These are phyloP conservation scores for Aspergillus baeticus DNA, from an alignment of 495 filamentous ascomycete genomes.

Conservation along the genomic window DNA sequence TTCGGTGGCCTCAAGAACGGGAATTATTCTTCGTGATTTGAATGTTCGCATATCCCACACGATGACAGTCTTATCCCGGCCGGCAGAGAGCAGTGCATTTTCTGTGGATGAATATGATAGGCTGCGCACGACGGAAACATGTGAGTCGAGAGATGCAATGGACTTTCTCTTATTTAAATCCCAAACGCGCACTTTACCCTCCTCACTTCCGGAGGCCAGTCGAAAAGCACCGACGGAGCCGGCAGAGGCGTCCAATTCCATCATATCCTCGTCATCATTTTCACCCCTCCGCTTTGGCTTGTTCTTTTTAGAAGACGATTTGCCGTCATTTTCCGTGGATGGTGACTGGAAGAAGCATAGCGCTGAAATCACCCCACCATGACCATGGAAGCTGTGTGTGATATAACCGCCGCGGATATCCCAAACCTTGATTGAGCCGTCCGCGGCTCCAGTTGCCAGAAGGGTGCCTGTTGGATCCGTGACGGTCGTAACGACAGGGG, in stretches of 20 bases:
- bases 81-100: slow-evolving; percentile 79
- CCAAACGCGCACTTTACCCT: slow-evolving; percentile 89
- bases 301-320: slow-evolving; percentile 30
- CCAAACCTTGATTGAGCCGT: slow-evolving; percentile 94
- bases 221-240: slow-evolving; percentile 59
- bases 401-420: slow-evolving; percentile 88
- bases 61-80: slow-evolving; percentile 90
- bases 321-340: slow-evolving; percentile 32
- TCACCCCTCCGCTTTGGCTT: slow-evolving; percentile 46
- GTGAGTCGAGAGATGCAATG: slow-evolving; percentile 77
- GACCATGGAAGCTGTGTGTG: slow-evolving; percentile 93
- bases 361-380: slow-evolving; percentile 85
- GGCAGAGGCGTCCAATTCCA: slow-evolving; percentile 33
- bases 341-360: slow-evolving; percentile 83
- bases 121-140: slow-evolving; percentile 86
- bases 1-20: slow-evolving; percentile 83
- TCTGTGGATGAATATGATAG: slow-evolving; percentile 75
- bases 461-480: slow-evolving; percentile 86
- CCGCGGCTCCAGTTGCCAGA: slow-evolving; percentile 85
- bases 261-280: slow-evolving; percentile 42
- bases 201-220: slow-evolving; percentile 87
- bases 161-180: slow-evolving; percentile 81
- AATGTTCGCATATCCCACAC: slow-evolving; percentile 84
- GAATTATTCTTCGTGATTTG: slow-evolving; percentile 79
- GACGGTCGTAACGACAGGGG: slow-evolving; percentile 80